A percentile compares a stretch with the other conserved stretches of the same genome.
phyloP scores from a whole-genome alignment of 2,329 filamentous ascomycete genomes.

The Calonectria pseudoreteaudii region DNA sequence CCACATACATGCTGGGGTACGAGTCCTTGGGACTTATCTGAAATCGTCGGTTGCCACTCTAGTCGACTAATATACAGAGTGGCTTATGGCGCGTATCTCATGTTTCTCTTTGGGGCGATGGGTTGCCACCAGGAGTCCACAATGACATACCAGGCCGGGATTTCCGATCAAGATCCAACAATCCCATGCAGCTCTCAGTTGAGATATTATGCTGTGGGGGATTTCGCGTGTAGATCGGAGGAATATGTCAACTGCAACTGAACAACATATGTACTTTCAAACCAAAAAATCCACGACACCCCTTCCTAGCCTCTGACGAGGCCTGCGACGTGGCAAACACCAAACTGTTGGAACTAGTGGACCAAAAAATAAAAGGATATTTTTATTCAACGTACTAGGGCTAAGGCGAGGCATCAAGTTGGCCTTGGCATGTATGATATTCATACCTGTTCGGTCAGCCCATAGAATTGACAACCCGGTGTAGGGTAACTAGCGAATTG shows the following conservation, averaged over 20 bases:
- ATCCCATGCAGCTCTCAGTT: constrained; percentile 1
- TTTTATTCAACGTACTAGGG: neutral
- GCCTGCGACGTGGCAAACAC: neutral
- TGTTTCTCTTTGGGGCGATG: neutral
- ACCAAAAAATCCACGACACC: neutral
- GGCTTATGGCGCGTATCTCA: neutral
- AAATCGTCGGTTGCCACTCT: neutral
- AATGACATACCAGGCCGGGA: neutral
- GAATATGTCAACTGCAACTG: neutral
- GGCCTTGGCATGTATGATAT: neutral
- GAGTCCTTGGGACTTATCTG: constrained; percentile 2
- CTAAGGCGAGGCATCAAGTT: neutral
- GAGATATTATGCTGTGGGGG: neutral
- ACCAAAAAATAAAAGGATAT: no score
- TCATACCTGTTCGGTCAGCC: neutral
- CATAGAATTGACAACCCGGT: neutral
- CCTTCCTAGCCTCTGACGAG: neutral
- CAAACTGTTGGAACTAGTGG: neutral
- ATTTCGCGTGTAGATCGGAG: neutral
- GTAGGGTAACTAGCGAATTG: neutral
- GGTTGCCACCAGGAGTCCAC: constrained; percentile 7
- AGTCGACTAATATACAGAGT: neutral
- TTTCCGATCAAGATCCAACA: neutral
- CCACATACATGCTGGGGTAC: constrained; percentile 15
- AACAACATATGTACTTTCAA: neutral